Evolutionary conservation across 352 stramenopile species (phyloP), one percentile per base, ranked within the genome.

Genomic region (Bremia lactucae): DNA sequence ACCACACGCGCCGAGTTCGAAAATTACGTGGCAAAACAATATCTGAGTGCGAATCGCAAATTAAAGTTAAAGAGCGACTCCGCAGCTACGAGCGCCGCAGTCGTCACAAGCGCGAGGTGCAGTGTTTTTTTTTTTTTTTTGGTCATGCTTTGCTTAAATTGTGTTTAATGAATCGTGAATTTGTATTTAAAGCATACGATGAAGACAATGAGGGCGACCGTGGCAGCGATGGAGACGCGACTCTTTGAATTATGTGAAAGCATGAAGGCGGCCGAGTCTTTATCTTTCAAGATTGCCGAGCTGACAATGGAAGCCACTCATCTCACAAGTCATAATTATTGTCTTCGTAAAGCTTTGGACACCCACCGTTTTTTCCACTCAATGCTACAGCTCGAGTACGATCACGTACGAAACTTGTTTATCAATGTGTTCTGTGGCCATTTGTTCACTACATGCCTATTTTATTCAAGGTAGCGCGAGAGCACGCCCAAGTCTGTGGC

Each of bases 341-440:
- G 58, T 20, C 51, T 79, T n/a, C 49, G 59, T 14, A 63, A 65
- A 25, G 59, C 59, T 2, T 56, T 79, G 18, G 65, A 79, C 36
- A 62, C 73, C 36, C 68, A 79, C 46, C 42, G 39, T 22, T 79
- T 79, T 43, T 79, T 79, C 46, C 68, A 79, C 49, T 72, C 59
- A 14, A 79, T 76, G 68, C 33, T 76, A 26, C 64, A 75, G 35
- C 58, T 79, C 39, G 68, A 79, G 46, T 76, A 68, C 37, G 62
- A 76, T n/a, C 59, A 75, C 38, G 66, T 77, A 73, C 55, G 66
- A 66, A 23, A 20, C 15, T 37, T 37, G 35, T 36, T 36, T 20
- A 36, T 20, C 31, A 20, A 18, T 10, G 23, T 24, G 2, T n/a
- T 23, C 10, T 14, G 36, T 42, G 2, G 37, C 44, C 23, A 48